phyloP scores from a whole-genome alignment of 257 asterid species.

The Handroanthus guayacan region DNA sequence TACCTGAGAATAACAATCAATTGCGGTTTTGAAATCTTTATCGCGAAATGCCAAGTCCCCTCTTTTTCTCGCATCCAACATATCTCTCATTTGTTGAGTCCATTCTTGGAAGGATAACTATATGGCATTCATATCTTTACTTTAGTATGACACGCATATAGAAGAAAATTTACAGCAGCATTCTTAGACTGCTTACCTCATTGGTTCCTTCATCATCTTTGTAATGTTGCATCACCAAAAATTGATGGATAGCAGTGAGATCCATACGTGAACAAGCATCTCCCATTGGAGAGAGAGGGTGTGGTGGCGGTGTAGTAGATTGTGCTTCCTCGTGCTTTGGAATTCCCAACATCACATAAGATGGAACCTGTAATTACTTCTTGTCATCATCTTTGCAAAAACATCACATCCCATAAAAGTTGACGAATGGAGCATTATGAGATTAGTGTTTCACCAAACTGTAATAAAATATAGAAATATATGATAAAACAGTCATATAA shows the following conservation, averaged over 20 bases:
- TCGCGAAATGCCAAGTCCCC: slow-evolving; percentile 98
- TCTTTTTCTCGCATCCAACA: slow-evolving; percentile 92
- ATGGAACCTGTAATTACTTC: slow-evolving; percentile 66
- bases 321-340: slow-evolving; percentile 84
- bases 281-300: slow-evolving; percentile 92
- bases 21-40: slow-evolving; percentile 89
- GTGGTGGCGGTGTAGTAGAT: slow-evolving; percentile 73
- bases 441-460: background rate
- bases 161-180: slow-evolving; percentile 21
- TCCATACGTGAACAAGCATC: slow-evolving; percentile 98
- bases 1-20: slow-evolving; percentile 93
- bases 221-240: slow-evolving; percentile 88
- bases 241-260: slow-evolving; percentile 98
- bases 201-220: slow-evolving; percentile 94
- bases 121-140: slow-evolving; percentile 25
- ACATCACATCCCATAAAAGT: background rate
- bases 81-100: slow-evolving; percentile 98
- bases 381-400: slow-evolving; percentile 10
- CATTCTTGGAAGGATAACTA: slow-evolving; percentile 98
- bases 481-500: too few relatives aligned
- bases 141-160: slow-evolving; percentile 31
- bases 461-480: too few relatives aligned
- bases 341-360: slow-evolving; percentile 92
- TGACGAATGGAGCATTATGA: slow-evolving; percentile 7
- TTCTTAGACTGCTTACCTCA: slow-evolving; percentile 61